Evolutionary conservation across 2,329 filamentous ascomycete species (phyloP).

Genomic region (Raffaelea albimanens): DNA sequence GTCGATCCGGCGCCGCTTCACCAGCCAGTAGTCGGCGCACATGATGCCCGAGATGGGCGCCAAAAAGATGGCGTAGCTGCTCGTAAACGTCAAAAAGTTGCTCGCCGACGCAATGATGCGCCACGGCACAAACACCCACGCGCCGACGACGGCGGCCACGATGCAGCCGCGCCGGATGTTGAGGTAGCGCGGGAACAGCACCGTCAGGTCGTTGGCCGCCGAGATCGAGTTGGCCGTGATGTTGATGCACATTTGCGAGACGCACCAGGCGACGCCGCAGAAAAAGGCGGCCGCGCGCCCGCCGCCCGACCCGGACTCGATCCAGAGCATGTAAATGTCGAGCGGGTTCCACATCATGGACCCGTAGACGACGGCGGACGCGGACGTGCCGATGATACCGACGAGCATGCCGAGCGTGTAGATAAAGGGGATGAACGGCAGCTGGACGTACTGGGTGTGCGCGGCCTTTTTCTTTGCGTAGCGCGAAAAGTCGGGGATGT

Average conservation of each 20-base stretch:
- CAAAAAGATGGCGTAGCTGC: conserved; percentile 13
- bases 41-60: conserved; percentile 21
- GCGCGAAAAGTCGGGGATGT: conserved; percentile 32
- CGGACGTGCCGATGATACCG: conserved; percentile 32
- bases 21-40: conserved; percentile 27
- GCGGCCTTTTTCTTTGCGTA: conserved; percentile 23
- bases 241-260: conserved; percentile 14
- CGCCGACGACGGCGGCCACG: conserved; percentile 11
- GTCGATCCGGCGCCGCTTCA: conserved; percentile 23
- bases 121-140: conserved; percentile 18
- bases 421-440: conserved; percentile 29
- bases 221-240: conserved; percentile 23
- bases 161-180: conserved; percentile 24
- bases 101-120: conserved; percentile 12
- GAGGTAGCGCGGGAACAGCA: conserved; percentile 22
- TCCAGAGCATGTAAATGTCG: conserved; percentile 12
- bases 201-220: conserved; percentile 25
- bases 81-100: conserved; percentile 12
- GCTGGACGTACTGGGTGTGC: conserved; percentile 28
- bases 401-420: conserved; percentile 15
- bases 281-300: conserved; percentile 15
- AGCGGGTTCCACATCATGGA: conserved; percentile 16
- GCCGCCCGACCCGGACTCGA: conserved; percentile 15
- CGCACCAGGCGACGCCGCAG: conserved; percentile 12
- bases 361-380: conserved; percentile 30